Evolutionary conservation across 768 basidiomycete species (phyloP), one percentile per base, ranked within the genome.

Genomic region (Kwoniella bestiolae): DNA sequence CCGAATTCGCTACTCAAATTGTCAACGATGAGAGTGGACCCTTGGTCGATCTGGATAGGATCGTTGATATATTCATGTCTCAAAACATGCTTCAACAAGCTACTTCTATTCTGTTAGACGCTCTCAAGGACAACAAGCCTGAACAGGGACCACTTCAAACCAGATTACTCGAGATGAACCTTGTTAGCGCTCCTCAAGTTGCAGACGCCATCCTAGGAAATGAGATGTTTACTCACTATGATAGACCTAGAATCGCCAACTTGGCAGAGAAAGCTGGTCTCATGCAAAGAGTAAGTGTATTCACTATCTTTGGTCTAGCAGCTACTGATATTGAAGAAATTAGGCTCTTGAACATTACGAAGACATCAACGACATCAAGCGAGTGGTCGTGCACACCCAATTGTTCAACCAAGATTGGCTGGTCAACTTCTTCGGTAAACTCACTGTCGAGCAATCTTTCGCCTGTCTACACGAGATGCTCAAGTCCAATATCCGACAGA

Each of bases 1-100:
- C 93, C 7, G 96, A 98, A 83, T 98, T 99, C 76, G 96, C 96
- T n/a, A 86, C 88, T 8, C 91, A 92, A 77, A 86, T 99, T 16
- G 91, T 89, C 46, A 97, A 97, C 80, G 93, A 98, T 69, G 96
- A 98, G 81, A 83, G 82, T 46, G 96, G 96, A 2, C 90, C 96
- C 14, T 82, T 98, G 63, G 91, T 98, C 46, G 95, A 99, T 74
- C 83, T 98, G 63, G 95, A 98, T 80, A 85, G 94, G 58, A 94
- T 97, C 60, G 94, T 97, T 66, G 96, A 99, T 76, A 96, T 98
- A 74, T 98, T 99, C 85, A 96, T 97, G 93, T 90, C 91, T 0
- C 94, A 96, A 80, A 98, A 97, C 83, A 92, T 98, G 93, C 94
- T 98, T 63, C 96, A 98, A 81, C 95, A 94, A 21, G 96, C 96